Conservation (phyloP, 495 filamentous ascomycete species). For the Neurospora sp. region DNA sequence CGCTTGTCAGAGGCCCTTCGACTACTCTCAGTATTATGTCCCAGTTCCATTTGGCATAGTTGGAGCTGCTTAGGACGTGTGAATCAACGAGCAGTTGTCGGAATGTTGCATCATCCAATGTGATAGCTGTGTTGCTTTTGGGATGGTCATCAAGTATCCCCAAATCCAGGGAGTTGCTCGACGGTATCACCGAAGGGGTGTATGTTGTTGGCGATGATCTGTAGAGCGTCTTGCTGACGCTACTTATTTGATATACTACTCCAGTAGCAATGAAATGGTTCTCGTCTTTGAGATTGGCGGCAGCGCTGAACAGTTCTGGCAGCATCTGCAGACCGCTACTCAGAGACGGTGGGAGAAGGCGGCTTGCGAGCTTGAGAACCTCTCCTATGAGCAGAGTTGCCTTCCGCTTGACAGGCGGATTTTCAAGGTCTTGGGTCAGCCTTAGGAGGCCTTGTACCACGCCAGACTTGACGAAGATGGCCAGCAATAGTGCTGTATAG, state of each 20-base stretch:
- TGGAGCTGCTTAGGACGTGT: constrained; percentile 71
- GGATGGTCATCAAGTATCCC: constrained; percentile 48
- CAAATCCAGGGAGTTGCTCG: constrained; percentile 29
- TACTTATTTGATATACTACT: constrained; percentile 94
- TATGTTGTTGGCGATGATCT: constrained; percentile 50
- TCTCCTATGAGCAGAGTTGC: constrained; percentile 84
- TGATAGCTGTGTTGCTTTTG: constrained; percentile 59
- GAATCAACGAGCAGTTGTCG: constrained; percentile 79
- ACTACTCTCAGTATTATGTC: constrained; percentile 81
- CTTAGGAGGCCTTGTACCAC: constrained; percentile 69
- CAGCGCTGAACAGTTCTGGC: constrained; percentile 68
- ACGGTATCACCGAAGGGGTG: constrained; percentile 25
- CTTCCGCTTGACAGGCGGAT: constrained; percentile 72
- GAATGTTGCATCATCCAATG: constrained; percentile 84
- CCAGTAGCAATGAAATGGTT: constrained; percentile 71
- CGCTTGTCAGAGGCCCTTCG: constrained; percentile 85
- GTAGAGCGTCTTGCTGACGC: constrained; percentile 87
- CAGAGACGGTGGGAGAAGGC: constrained; percentile 66
- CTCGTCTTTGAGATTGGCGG: constrained; percentile 57
- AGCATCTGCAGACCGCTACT: constrained; percentile 76
- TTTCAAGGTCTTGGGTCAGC: constrained; percentile 58
- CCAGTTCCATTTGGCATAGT: constrained; percentile 95
- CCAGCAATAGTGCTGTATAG: constrained; percentile 82
- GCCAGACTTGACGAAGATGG: constrained; percentile 74
- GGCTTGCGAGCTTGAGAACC: constrained; percentile 77